Base-by-base conservation (phyloP, 805 yeast species). In the Myxozyma neglecta region DNA sequence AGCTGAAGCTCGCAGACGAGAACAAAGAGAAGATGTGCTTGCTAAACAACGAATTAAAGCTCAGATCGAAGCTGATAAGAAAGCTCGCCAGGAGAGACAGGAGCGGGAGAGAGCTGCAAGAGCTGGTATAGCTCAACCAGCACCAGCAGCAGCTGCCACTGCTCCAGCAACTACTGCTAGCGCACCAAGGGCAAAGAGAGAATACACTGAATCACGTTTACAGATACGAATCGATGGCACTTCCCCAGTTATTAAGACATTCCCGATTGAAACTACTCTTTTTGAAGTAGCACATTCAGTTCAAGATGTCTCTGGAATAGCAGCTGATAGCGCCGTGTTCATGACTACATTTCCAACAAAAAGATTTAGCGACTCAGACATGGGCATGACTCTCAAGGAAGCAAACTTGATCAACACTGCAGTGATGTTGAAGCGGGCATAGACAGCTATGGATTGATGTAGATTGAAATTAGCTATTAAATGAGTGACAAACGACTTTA, bases 21-120 rank as follows among this genome's bases (percentile, higher is more conserved):
- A 72, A 60, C 72, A 68, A 1, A 57, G 57, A 4, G 76, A 69
- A 37, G 77, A 74, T 42, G 66, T 62, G 9, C 58, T 57, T 14
- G 76, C 76, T 37, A 69, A 70, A 57, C 67, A 71, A 57, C 61
- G 72, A 44, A 68, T 74, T 56, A 64, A 67, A 59, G 73, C 69
- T 29, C 71, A 68, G 53, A 74, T 74, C 54, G 77, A 72, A 56
- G 75, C 74, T n/a, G 77, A 74, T 49, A 70, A 66, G 56, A 62
- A 69, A 18, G 73, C 72, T 29, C 66, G 77, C 13, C 68, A 66
- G 29, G 68, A 67, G 24, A 60, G 57, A 52, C 32, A 63, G 50
- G 61, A 64, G 56, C 53, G 45, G 18, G 62, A 55, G 51, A 35
- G 40, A 50, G 62, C 57, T 42, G 57, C 63, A 6, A 34, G 57